phyloP scores from a whole-genome alignment of 2,329 filamentous ascomycete genomes.

The Coniochaeta sp. region DNA sequence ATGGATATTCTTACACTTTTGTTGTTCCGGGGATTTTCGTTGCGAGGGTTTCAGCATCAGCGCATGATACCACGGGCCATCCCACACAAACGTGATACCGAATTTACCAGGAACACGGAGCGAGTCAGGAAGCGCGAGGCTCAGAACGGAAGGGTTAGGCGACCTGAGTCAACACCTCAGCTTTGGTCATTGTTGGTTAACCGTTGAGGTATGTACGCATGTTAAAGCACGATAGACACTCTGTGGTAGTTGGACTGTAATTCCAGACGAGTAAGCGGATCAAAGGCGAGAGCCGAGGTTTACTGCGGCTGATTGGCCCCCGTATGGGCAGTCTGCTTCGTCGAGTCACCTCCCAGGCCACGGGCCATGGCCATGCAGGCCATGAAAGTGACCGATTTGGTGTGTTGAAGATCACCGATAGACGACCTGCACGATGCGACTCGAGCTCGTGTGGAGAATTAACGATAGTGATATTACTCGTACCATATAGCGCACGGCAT shows the following conservation, averaged over 20 bases:
- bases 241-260: not conserved
- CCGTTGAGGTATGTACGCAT: not conserved
- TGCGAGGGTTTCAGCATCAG: not conserved
- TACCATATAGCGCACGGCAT: not conserved
- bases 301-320: not conserved
- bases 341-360: too few species aligned
- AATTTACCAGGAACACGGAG: not conserved
- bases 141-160: not conserved
- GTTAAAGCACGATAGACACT: not conserved
- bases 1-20: not conserved
- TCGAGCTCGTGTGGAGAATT: constrained; percentile 7
- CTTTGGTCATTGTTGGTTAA: not conserved
- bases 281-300: too few species aligned
- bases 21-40: not conserved
- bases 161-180: not conserved
- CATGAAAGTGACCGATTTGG: not conserved
- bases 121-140: not conserved
- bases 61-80: not conserved
- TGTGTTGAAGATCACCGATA: constrained; percentile 7
- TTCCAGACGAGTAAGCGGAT: not conserved
- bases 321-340: too few species aligned
- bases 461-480: not conserved
- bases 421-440: constrained; percentile 10
- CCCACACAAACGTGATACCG: not conserved
- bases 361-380: not conserved